Conservation (phyloP, 2,329 filamentous ascomycete species). For the Colletotrichum higginsianum region DNA sequence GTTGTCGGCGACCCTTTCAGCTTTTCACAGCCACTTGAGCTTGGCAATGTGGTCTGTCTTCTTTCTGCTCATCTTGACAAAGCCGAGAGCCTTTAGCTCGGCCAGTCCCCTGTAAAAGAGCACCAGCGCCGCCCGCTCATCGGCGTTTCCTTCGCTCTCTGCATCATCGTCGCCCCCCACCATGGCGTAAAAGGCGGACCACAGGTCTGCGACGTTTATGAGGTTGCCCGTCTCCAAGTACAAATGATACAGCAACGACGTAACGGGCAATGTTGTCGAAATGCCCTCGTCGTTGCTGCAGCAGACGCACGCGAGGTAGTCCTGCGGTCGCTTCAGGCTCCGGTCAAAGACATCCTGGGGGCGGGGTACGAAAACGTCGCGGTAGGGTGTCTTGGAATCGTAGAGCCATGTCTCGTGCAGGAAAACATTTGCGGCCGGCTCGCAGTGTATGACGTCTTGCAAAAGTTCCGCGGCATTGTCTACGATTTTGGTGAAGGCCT, state of each 20-base stretch:
- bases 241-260: conserved; percentile 82
- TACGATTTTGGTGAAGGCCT: conserved; percentile 77
- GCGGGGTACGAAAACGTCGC: conserved; percentile 81
- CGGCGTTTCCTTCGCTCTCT: conserved; percentile 56
- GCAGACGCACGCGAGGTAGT: conserved; percentile 83
- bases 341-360: conserved; percentile 80
- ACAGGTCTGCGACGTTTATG: conserved; percentile 85
- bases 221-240: conserved; percentile 83
- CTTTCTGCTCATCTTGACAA: conserved; percentile 91
- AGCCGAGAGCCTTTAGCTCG: conserved; percentile 87
- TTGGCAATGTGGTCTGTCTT: conserved; percentile 95
- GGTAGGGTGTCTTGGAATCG: conserved; percentile 77
- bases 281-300: conserved; percentile 69
- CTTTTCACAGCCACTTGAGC: conserved; percentile 79
- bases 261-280: conserved; percentile 75
- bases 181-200: conserved; percentile 81
- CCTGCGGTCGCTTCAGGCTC: conserved; percentile 79
- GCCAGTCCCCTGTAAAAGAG: conserved; percentile 89
- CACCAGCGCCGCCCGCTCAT: conserved; percentile 74
- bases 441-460: conserved; percentile 52
- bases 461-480: conserved; percentile 69
- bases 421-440: conserved; percentile 63
- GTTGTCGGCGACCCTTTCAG: conserved; percentile 35
- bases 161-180: conserved; percentile 61
- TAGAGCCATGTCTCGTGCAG: conserved; percentile 84